Evolutionary conservation across 2,329 filamentous ascomycete species (phyloP).

Genomic region (Colletotrichum scovillei): DNA sequence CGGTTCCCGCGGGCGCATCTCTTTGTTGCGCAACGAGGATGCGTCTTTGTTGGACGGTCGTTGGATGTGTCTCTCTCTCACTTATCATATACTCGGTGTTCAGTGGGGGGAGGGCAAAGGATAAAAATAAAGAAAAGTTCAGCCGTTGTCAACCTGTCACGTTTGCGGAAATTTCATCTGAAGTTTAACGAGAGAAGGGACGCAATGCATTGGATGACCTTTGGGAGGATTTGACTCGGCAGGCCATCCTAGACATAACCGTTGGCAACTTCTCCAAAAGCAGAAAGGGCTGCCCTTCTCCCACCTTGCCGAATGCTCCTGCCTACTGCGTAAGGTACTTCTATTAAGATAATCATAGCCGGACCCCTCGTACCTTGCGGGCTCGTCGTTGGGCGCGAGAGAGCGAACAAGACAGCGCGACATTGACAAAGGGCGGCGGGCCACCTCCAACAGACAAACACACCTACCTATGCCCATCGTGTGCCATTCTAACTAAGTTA

Average conservation of each 20-base stretch:
- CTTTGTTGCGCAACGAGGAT: conserved; percentile 8
- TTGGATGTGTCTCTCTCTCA: neutral
- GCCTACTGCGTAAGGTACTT: neutral
- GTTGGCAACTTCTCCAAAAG: conserved; percentile 17
- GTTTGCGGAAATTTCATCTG: neutral
- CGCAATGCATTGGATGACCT: neutral
- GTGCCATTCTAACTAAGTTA: neutral
- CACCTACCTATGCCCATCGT: too few species aligned
- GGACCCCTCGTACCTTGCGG: neutral
- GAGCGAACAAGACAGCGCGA: conserved; percentile 5
- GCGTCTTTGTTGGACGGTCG: conserved; percentile 7
- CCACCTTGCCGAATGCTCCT: neutral
- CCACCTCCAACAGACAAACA: neutral
- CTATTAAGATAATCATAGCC: neutral
- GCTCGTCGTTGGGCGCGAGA: neutral
- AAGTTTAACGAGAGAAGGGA: conserved; percentile 9
- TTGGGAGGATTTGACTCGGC: neutral
- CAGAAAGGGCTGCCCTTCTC: neutral
- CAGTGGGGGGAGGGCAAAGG: neutral
- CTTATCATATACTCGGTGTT: neutral
- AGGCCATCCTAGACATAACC: conserved; percentile 30
- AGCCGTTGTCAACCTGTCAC: neutral
- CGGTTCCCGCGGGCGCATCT: conserved; percentile 18
- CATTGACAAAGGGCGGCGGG: neutral
- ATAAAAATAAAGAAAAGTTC: neutral